Base-by-base conservation (phyloP, 345 rosid species). In the Acer campestre region DNA sequence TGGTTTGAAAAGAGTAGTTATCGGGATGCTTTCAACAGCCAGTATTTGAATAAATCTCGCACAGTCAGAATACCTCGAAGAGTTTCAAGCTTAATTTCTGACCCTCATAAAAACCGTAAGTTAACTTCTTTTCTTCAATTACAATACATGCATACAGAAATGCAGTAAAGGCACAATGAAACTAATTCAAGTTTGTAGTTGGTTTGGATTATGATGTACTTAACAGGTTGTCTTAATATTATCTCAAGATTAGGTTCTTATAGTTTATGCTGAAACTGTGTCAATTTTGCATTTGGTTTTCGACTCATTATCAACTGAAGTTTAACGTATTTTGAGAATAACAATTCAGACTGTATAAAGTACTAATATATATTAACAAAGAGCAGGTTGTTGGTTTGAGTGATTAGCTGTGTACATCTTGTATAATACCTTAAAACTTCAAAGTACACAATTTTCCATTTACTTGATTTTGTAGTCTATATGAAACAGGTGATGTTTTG, bases 31-130 rank as follows among this genome's bases (percentile, higher is more conserved):
- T 68, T 71, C 22, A 16, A 42, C 40, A 73, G 61, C 7, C 42
- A 12, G 11, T 2, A 48, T 29, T 56, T 22, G 40, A 51, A 67
- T 59, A 79, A 62, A 18, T 75, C 77, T 22, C 65, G 53, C 62
- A 80, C 81, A 73, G 80, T 56, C 27, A 80, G 78, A 59, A 74
- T 83, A 61, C 91, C 91, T 77, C 73, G 92, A 49, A 79, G 96
- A 80, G 84, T 93, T 66, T 91, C 94, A 53, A 82, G 69, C 67
- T 85, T 91, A 74, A 78, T 89, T 62, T 86, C 93, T 65, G 73
- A 83, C 38, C 40, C 82, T 25, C 85, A 27, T 3, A 79, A 64
- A 71, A 84, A 89, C 83, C 75, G 97, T 91, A 82, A 84, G 87
- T 78, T 61, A 49, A 64, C 62, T 38, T 51, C 67, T 71, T 40